phyloP scores from a whole-genome alignment of 371 early-diverging fungal species.

The Mortierella sp. region DNA sequence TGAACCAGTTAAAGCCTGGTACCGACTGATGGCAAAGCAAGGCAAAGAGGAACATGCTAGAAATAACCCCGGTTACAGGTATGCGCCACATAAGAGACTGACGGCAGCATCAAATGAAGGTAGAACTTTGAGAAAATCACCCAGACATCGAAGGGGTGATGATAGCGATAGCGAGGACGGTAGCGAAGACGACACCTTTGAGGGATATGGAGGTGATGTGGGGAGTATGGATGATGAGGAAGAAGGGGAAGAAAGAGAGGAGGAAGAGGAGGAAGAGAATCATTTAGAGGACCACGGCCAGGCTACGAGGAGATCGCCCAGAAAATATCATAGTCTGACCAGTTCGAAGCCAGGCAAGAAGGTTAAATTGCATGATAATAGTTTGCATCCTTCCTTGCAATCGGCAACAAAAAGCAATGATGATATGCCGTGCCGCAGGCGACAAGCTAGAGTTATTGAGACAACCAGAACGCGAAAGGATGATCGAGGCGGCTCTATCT shows the following conservation, averaged over 20 bases:
- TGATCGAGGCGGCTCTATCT: no score
- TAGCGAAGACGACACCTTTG: neutral
- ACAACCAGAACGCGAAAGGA: neutral
- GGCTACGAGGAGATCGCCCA: neutral
- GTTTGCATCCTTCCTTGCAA: neutral
- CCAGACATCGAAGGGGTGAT: neutral
- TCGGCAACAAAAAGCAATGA: neutral
- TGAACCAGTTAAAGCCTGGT: slow-evolving; percentile 42
- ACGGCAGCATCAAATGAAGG: neutral
- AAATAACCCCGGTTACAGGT: slow-evolving; percentile 47
- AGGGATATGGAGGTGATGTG: neutral
- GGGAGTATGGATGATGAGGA: neutral
- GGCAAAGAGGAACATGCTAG: slow-evolving; percentile 49
- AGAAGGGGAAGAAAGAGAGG: neutral
- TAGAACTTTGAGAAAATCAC: no score
- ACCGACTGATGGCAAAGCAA: slow-evolving; percentile 33
- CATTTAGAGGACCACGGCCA: neutral
- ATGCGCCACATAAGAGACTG: slow-evolving; percentile 35
- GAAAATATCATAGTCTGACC: neutral
- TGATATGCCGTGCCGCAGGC: neutral
- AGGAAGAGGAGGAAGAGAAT: neutral
- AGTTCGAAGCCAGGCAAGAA: neutral
- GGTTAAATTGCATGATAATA: neutral
- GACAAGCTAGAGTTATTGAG: neutral
- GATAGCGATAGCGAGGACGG: neutral